Base-by-base conservation (phyloP, 1,284 basidiomycete species). In the Ustilago nuda region DNA sequence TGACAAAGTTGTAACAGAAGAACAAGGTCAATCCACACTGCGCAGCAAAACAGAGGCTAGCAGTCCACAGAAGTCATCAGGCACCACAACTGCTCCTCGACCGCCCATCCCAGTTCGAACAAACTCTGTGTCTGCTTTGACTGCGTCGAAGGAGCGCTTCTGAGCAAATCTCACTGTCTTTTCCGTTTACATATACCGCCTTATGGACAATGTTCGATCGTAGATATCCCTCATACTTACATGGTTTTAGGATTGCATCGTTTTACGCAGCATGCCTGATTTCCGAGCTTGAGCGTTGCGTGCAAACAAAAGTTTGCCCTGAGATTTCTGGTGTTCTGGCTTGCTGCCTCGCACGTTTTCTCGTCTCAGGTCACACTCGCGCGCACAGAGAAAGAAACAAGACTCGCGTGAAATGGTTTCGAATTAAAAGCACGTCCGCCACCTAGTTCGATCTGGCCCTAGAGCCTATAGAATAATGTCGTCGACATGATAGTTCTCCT, bases 401-500 rank as follows among this genome's bases (percentile, higher is more conserved):
- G 23, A 27, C 23, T 27, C 3, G 23, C 3, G 23, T 12, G 48
- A 15, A 51, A 33, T 7, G 7, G 46, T 8, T 56, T 43, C 45
- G 55, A 27, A 56, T 56, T 56, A 35, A 23, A 27, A 30, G 19
- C n/a, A n/a, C 3, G 15, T 12, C 19, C 46, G 8, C 46, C 23
- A 23, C 8, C 19, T 48, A 17, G 11, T 23, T 8, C n/a, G n/a
- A 6, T 8, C 23, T 15, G 41, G 6, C 12, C 19, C 39, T 43
- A 48, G 19, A 3, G 17, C 9, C 7, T 75, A 82, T 3, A 82
- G 63, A 13, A 75, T 50, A n/a, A 78, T 63, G 54, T 82, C 81
- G 58, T 78, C 73, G 36, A 63, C 61, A 58, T 82, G 76, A 54
- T 84, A 84, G 57, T 82, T 82, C 54, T 86, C 83, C 78, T 84